Base-by-base conservation (phyloP, 805 yeast genomes). In the Blastobotrys peoriensis region DNA sequence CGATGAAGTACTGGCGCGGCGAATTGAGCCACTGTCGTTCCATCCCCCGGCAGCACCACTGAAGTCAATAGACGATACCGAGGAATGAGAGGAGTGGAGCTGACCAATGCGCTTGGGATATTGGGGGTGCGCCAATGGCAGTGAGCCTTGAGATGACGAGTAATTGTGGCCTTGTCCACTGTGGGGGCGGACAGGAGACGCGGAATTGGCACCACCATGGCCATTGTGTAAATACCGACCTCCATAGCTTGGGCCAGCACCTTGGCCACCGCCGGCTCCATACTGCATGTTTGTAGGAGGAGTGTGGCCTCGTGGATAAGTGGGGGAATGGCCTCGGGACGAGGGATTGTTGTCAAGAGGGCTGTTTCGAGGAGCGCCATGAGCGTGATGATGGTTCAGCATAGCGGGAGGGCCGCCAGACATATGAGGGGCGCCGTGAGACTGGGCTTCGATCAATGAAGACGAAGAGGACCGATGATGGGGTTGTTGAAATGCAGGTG, bases 1-100 rank as follows among this genome's bases (percentile, higher is more conserved):
- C 6, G 55, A 51, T 10, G 42, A 38, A 3, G 47, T 34, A 9
- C 51, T 46, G 15, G 49, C 38, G 13, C 47, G 40, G 3, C 48
- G 34, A 3, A 47, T 34, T 17, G 40, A 45, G 10, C 40, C 33
- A 23, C 15, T 27, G 36, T 6, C 15, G 36, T 25, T 15, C 42
- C 27, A 20, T 18, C 39, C 39, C n/a, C 23, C 18, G 28, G 15
- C 9, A 28, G 8, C 19, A 25, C 16, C 13, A 34, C 18, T 23
- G 30, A 38, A 43, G 28, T 43, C 49, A 30, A 46, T 35, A n/a
- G 49, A 46, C 3, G 47, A 43, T 23, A 46, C 33, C 27, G 49
- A 46, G 9, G 47, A 43, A 16, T 43, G 38, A 9, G 49, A 36
- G 3, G 41, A 33, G 38, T 42, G 38, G 21, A 43, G 44, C 10